These are phyloP conservation scores for Leccinum subspadiceum DNA, from an alignment of 1,284 basidiomycete genomes.

Conservation along the genomic window DNA sequence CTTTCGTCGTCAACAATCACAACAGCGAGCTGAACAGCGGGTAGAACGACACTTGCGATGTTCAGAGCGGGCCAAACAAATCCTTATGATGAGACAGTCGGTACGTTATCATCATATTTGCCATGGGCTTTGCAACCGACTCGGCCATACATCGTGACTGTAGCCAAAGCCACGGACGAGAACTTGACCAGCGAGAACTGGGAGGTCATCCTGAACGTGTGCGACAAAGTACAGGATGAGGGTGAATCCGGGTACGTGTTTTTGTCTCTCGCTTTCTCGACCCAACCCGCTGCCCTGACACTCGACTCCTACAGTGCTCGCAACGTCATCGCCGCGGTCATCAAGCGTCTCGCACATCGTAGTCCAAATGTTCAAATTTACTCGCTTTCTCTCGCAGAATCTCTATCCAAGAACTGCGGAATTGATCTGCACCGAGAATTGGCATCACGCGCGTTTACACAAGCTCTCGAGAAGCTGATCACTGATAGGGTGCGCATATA, in stretches of 20 bases:
- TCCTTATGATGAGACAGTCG: constrained; percentile 92
- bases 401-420: constrained; percentile 90
- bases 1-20: constrained; percentile 16
- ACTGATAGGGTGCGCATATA: constrained; percentile 69
- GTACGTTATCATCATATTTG: constrained; percentile 48
- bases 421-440: constrained; percentile 84
- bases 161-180: constrained; percentile 94
- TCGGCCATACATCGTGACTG: constrained; percentile 6
- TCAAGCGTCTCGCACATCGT: constrained; percentile 91
- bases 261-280: constrained; percentile 3
- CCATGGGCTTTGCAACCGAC: constrained; percentile 1
- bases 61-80: constrained; percentile 67
- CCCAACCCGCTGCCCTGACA: constrained; percentile 17
- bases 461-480: constrained; percentile 82
- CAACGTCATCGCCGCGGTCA: constrained; percentile 79
- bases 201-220: constrained; percentile 93
- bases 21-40: constrained; percentile 7
- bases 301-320: constrained; percentile 61
- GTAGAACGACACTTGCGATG: constrained; percentile 40
- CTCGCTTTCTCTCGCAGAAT: constrained; percentile 83
- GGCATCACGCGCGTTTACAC: constrained; percentile 87
- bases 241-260: constrained; percentile 71
- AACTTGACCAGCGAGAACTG: constrained; percentile 93
- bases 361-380: constrained; percentile 98
- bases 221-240: constrained; percentile 93